phyloP scores from a whole-genome alignment of 2,329 filamentous ascomycete genomes.

The Arthrinium puccinioides region DNA sequence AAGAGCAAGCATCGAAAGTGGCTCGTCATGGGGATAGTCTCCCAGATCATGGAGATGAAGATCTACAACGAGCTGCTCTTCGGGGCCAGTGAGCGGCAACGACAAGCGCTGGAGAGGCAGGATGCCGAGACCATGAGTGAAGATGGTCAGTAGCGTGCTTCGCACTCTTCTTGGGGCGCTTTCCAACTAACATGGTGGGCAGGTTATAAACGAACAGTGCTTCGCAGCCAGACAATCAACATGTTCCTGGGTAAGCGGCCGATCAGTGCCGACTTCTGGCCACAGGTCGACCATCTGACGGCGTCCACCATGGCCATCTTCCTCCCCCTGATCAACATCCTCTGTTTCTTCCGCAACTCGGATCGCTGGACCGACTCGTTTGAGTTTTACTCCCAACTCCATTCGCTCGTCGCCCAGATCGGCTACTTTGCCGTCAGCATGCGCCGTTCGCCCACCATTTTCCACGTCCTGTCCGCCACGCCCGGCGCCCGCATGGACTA shows the following conservation, averaged over 20 bases:
- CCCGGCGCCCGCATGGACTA: constrained; percentile 22
- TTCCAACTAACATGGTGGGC: not conserved
- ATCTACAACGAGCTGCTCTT: constrained; percentile 32
- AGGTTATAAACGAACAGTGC: constrained; percentile 29
- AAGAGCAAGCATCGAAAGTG: constrained; percentile 21
- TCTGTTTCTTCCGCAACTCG: constrained; percentile 9
- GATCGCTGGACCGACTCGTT: constrained; percentile 1
- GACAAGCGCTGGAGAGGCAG: constrained; percentile 18
- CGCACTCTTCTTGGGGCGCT: not conserved
- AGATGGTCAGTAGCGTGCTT: constrained; percentile 22
- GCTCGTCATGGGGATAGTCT: constrained; percentile 28
- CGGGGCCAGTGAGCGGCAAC: constrained; percentile 22
- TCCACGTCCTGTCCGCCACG: constrained; percentile 20
- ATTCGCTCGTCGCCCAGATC: constrained; percentile 18
- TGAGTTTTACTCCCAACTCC: constrained; percentile 17
- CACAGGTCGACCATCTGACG: constrained; percentile 25
- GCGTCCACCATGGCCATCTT: constrained; percentile 24
- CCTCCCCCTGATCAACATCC: constrained; percentile 27
- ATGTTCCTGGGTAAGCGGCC: constrained; percentile 13
- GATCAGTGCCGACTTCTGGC: constrained; percentile 28
- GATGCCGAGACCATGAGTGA: constrained; percentile 21
- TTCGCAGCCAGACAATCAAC: constrained; percentile 22
- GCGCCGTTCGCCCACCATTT: constrained; percentile 18
- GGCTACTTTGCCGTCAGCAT: constrained; percentile 21
- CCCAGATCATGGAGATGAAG: constrained; percentile 28